These are phyloP conservation scores for Aspergillus unguis DNA, from an alignment of 2,329 filamentous ascomycete genomes.

Conservation along the genomic window DNA sequence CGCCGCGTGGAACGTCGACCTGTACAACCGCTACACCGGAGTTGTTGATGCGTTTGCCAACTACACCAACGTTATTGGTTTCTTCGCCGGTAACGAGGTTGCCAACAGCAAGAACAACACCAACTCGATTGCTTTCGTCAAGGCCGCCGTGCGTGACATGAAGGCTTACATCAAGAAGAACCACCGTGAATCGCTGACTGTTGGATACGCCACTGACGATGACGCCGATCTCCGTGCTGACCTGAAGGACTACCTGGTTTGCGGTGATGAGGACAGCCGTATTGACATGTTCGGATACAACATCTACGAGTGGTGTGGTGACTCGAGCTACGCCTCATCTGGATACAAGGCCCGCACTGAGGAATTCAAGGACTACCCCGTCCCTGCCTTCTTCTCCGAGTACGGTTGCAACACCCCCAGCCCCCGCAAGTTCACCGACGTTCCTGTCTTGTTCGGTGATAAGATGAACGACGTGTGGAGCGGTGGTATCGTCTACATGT, in stretches of 20 bases:
- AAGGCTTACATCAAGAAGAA: slow-evolving; percentile 90
- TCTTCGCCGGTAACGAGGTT: slow-evolving; percentile 98
- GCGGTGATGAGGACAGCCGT: slow-evolving; percentile 60
- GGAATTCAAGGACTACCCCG: slow-evolving; percentile 84
- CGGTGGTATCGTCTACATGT: slow-evolving; percentile 98
- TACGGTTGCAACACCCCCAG: slow-evolving; percentile 85
- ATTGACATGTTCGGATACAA: slow-evolving; percentile 99
- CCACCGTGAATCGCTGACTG: slow-evolving; percentile 70
- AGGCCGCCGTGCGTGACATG: slow-evolving; percentile 93
- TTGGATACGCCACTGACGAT: slow-evolving; percentile 96
- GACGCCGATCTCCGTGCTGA: slow-evolving; percentile 76
- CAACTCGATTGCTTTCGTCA: slow-evolving; percentile 85
- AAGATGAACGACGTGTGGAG: slow-evolving; percentile 87
- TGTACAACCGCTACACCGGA: slow-evolving; percentile 75
- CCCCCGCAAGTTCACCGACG: slow-evolving; percentile 80
- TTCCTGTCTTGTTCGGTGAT: slow-evolving; percentile 71
- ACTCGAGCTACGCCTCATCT: slow-evolving; percentile 71
- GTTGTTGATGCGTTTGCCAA: slow-evolving; percentile 78
- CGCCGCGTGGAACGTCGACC: slow-evolving; percentile 72
- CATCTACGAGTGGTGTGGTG: slow-evolving; percentile 98
- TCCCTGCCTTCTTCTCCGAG: slow-evolving; percentile 97
- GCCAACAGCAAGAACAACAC: slow-evolving; percentile 88
- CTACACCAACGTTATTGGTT: slow-evolving; percentile 90
- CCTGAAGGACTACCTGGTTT: slow-evolving; percentile 93
- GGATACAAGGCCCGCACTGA: slow-evolving; percentile 78